Conservation (phyloP, 176 grass and related monocot species). For the Zea mays region Zm-B73-REFERENCE-NAM-5.0 NC_050104.1:12410001-12410500, state of each 20-base stretch:
- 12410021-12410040: conserved; percentile 82
- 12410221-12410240: not conserved
- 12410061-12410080: conserved; percentile 71
- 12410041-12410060: conserved; percentile 83
- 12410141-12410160: conserved; percentile 81
- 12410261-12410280: not conserved
- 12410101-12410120: conserved; percentile 91
- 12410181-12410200: conserved; percentile 36
- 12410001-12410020: not conserved
- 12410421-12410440: too few relatives aligned
- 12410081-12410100: conserved; percentile 83
- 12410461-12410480: not conserved
- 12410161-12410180: conserved; percentile 68
- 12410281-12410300: not conserved
- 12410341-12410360: not conserved
- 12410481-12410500: not conserved
- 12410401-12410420: not conserved
- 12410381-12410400: not conserved
- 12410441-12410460: not conserved
- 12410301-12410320: conserved; percentile 6
- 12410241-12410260: not conserved
- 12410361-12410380: not conserved
- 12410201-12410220: conserved; percentile 2
- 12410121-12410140: conserved; percentile 67
- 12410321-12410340: not conserved